Evolutionary conservation across 2,329 filamentous ascomycete species (phyloP).

Genomic region (Fusarium camptoceras): DNA sequence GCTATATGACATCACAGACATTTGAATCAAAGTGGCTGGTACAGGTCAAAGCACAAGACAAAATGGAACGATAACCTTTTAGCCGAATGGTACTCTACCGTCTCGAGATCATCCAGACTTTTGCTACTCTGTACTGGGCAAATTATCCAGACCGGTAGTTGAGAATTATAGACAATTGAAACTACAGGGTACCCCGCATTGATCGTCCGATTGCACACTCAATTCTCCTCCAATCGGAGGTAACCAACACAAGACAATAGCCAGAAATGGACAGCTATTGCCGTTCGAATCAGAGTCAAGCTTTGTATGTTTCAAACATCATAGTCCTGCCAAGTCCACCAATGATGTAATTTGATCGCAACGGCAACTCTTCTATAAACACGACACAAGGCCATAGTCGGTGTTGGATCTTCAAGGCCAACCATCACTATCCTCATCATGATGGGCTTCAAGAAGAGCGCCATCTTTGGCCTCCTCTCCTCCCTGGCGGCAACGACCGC

Average conservation of each 20-base stretch:
- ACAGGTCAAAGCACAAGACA: neutral
- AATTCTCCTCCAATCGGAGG: constrained; percentile 1
- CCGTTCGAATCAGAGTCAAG: neutral
- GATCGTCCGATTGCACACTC: neutral
- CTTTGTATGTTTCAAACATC: too few species aligned
- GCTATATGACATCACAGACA: neutral
- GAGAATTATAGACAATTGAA: neutral
- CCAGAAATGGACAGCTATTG: neutral
- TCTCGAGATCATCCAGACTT: neutral
- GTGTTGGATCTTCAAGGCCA: neutral
- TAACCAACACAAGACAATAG: neutral
- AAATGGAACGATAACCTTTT: neutral
- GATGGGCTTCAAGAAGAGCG: constrained; percentile 9
- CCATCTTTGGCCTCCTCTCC: constrained; percentile 12
- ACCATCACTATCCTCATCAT: neutral
- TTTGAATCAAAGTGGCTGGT: fast-evolving
- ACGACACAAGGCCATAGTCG: neutral
- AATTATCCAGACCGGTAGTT: neutral
- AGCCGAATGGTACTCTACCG: neutral
- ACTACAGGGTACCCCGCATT: neutral
- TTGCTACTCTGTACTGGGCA: neutral
- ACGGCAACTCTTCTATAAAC: neutral
- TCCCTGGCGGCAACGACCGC: neutral
- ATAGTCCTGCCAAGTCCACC: neutral
- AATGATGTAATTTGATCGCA: neutral